Evolutionary conservation across 441 rosid species (phyloP).

Genomic region (Biscutella auriculata): DNA sequence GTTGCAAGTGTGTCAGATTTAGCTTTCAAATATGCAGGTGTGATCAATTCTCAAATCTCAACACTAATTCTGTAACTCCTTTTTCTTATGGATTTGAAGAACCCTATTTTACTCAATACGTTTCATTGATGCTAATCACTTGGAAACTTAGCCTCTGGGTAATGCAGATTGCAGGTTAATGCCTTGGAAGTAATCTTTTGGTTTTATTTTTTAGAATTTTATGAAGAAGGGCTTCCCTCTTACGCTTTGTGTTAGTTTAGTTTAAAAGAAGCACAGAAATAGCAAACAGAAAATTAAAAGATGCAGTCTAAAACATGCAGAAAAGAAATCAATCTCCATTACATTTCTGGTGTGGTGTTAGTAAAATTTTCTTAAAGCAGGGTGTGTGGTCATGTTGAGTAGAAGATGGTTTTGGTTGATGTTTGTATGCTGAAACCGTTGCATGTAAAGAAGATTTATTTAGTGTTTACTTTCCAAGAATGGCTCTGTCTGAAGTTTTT

Average conservation of each 20-base stretch:
- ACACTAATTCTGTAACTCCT: neutral
- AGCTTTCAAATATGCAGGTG: conserved; percentile 67
- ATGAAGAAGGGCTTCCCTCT: neutral
- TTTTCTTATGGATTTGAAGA: neutral
- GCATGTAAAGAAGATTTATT: too few species aligned
- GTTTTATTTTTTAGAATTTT: neutral
- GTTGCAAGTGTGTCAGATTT: conserved; percentile 54
- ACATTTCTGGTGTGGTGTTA: neutral
- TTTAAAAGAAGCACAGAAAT: neutral
- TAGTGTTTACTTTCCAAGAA: neutral
- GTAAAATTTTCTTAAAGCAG: neutral
- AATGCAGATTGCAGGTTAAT: neutral
- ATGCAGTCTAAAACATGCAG: too few species aligned
- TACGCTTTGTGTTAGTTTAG: neutral
- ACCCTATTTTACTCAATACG: too few species aligned
- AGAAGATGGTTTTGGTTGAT: neutral
- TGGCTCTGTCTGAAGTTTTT: neutral
- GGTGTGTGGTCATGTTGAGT: neutral
- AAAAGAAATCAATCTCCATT: neutral
- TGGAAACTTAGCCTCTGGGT: neutral
- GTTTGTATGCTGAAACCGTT: neutral
- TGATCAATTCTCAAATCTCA: neutral
- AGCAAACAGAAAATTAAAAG: neutral
- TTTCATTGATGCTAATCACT: neutral
- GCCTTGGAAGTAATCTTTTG: neutral